Evolutionary conservation across 75 land plant genomes (phyloP).

Genomic region (Cupressus sempervirens): DNA sequence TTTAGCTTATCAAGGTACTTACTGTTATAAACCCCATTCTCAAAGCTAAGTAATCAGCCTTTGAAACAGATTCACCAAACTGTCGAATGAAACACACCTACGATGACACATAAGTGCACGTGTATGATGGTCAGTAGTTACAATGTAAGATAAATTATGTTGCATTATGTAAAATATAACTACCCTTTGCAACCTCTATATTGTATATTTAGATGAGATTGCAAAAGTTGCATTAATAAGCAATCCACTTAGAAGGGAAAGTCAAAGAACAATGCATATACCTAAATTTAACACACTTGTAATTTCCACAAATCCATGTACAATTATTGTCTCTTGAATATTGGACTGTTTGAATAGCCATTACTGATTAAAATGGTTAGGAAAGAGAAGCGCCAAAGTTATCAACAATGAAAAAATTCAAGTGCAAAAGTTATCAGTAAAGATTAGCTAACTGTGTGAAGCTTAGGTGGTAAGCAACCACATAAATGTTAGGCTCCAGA

Average conservation of each 20-base stretch:
- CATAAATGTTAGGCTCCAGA: background rate
- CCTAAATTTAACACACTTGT: background rate
- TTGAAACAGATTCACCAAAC: conserved; percentile 71
- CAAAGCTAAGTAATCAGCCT: conserved; percentile 76
- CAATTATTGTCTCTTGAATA: background rate
- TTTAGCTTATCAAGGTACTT: background rate
- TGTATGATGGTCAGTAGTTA: background rate
- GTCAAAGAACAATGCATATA: background rate
- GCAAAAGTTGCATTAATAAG: background rate
- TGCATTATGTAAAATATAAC: background rate
- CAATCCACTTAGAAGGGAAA: background rate
- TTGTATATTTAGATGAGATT: background rate
- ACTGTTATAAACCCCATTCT: conserved; percentile 76
- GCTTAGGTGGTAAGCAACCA: background rate
- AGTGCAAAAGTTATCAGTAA: background rate
- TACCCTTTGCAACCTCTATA: background rate
- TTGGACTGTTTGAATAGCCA: background rate
- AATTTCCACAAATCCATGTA: background rate
- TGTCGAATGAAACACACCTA: conserved; percentile 88
- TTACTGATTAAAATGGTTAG: background rate
- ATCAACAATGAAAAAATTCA: background rate
- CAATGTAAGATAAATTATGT: background rate
- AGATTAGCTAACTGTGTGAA: background rate
- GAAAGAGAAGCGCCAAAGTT: background rate
- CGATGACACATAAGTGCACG: background rate